Evolutionary conservation across 2,329 filamentous ascomycete genomes (phyloP), one percentile per base, ranked within the genome.

Genomic region (Monilinia aucupariae): DNA sequence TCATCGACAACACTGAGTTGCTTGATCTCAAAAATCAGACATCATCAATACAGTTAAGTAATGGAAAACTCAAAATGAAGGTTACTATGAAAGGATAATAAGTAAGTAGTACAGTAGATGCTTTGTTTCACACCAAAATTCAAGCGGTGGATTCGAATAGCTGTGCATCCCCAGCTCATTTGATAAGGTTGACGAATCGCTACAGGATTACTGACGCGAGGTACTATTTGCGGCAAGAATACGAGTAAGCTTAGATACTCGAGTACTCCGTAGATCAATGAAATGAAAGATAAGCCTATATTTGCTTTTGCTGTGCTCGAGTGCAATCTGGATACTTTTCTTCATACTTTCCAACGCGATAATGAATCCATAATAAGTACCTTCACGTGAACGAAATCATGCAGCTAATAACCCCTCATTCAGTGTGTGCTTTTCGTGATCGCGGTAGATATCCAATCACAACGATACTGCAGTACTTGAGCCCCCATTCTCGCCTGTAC

Each of bases 391-490:
- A 32, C 13, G 13, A 51, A 9, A 9, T 34, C 20, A 17, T 34
- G n/a, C 54, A 58, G 20, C 30, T 56, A 47, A n/a, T n/a, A n/a
- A n/a, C 41, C 54, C 54, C 54, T 58, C 54, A 53, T 53, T 39
- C 50, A 3, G 30, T 47, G 13, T 25, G 37, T 58, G 54, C 34
- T 47, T 25, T 47, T 47, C 41, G 52, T 54, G 37, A 39, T 54
- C 52, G 37, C 34, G 41, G 37, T 17, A 43, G 10, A 30, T 25
- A 20, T 54, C 51, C 51, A 54, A 54, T 54, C 51, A 54, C n/a
- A 34, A 6, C 41, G 9, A 47, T 54, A 48, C 17, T 30, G 27
- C 27, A 30, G 27, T 30, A 30, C 27, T 30, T 30, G 6, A 30
- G 27, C 54, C 41, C 41, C 27, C 43, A 25, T 56, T 47, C 32